Evolutionary conservation across 148 eudicot genomes (phyloP).

Genomic region (Nyssa sinensis): DNA sequence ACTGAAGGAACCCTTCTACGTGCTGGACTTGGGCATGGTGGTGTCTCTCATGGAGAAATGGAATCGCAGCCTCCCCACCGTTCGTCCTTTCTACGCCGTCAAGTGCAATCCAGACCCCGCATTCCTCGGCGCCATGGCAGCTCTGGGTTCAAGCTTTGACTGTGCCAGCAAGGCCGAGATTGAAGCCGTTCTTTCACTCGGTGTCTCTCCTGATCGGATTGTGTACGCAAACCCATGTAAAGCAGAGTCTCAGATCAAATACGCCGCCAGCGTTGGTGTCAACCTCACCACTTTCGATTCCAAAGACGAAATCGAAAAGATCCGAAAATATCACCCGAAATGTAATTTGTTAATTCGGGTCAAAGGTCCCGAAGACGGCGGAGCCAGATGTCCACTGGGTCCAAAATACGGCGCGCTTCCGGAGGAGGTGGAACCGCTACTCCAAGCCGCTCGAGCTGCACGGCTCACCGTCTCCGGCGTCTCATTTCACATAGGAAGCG

Average conservation of each 20-base stretch:
- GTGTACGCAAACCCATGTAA: slow-evolving; percentile 31
- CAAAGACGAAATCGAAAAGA: slow-evolving; percentile 17
- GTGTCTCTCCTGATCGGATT: slow-evolving; percentile 23
- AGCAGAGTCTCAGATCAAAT: slow-evolving; percentile 22
- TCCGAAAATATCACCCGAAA: slow-evolving; percentile 26
- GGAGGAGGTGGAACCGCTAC: slow-evolving; percentile 21
- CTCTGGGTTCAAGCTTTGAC: slow-evolving; percentile 22
- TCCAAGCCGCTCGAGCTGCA: slow-evolving; percentile 15
- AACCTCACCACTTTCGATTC: slow-evolving; percentile 13
- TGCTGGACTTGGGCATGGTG: slow-evolving; percentile 23
- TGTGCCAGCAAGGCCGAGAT: slow-evolving; percentile 32
- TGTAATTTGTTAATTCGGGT: slow-evolving; percentile 22
- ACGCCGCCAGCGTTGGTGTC: slow-evolving; percentile 20
- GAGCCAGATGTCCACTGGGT: slow-evolving; percentile 22
- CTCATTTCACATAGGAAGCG: slow-evolving; percentile 12
- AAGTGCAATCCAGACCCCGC: slow-evolving; percentile 24
- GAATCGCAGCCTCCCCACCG: slow-evolving; percentile 14
- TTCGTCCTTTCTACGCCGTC: slow-evolving; percentile 31
- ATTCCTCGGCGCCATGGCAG: slow-evolving; percentile 17
- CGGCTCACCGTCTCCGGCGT: slow-evolving; percentile 21
- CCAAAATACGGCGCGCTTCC: slow-evolving; percentile 29
- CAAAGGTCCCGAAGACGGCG: slow-evolving; percentile 18
- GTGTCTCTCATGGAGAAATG: slow-evolving; percentile 19
- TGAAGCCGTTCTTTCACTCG: slow-evolving; percentile 18
- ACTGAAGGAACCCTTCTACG: slow-evolving; percentile 22